Conservation (phyloP, 768 basidiomycete species). For the Pleurotus platypus region DNA sequence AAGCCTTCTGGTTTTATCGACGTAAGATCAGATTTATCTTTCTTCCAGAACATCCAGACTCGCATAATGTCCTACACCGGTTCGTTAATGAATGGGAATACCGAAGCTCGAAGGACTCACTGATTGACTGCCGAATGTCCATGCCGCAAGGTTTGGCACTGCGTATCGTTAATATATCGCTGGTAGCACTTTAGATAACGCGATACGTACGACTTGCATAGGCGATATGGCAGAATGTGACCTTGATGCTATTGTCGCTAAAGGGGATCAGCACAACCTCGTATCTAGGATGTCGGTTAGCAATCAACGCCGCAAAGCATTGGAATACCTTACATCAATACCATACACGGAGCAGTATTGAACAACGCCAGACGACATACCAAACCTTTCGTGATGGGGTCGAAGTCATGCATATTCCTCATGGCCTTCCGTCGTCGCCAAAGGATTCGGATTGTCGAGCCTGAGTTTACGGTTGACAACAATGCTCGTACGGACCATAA, state of each 20-base stretch:
- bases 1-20: no score
- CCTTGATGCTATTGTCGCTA: background rate
- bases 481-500: no score
- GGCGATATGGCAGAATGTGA: background rate
- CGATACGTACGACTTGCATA: constrained; percentile 1
- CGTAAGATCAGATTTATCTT: background rate
- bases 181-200: background rate
- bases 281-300: background rate
- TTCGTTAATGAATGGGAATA: background rate
- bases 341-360: background rate
- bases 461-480: background rate
- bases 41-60: background rate
- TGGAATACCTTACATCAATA: background rate
- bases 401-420: background rate
- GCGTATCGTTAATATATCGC: background rate
- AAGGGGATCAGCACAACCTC: constrained; percentile 1
- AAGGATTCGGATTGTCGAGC: background rate
- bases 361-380: background rate
- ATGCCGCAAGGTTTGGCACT: constrained; percentile 1
- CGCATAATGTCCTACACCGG: background rate
- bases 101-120: background rate
- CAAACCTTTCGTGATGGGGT: background rate
- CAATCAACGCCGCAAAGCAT: background rate
- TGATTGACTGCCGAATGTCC: background rate
- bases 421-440: background rate